Evolutionary conservation across 164 flowering plant genomes (phyloP), one percentile per base, ranked within the genome.

Genomic region (Chimonanthus praecox): DNA sequence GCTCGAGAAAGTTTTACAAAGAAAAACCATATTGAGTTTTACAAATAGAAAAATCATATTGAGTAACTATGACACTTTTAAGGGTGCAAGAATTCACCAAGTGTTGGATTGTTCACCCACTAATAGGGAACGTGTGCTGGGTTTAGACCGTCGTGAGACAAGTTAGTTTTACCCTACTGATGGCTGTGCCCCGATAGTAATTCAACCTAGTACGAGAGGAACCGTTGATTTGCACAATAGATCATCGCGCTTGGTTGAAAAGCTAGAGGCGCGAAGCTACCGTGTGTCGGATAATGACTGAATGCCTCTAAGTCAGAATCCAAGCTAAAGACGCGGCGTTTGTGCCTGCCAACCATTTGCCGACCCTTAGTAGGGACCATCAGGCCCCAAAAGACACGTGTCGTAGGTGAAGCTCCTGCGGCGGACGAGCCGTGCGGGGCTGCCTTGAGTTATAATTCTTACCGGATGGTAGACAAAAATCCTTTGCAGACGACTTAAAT

Each of bases 401-500:
- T 15, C 63, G 4, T 60, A 11, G 63, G 63, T 15, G 51, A 16
- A 68, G 20, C 70, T 51, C 51, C 51, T 7, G 0, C 8, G 50
- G 70, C 4, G 21, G 51, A 68, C 51, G 2, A 68, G 50, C n/a
- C 50, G 5, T 9, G 3, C 7, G 20, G 20, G 49, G 51, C 7
- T 6, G 47, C 74, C 68, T 47, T 65, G 70, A 49, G 66, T 6
- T 11, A 15, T n/a, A 65, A 49, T 49, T 73, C 47, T 48, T 15
- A n/a, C 51, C 15, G 43, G 71, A 43, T 16, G 64, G 71, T 8
- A 10, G 18, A 51, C 18, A 16, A 65, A 65, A 73, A 73, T 73
- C 71, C 76, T 73, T 73, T 73, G 65, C 50, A 67, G 71, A 73
- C 58, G 64, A 67, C 76, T 67, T 73, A 67, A 73, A 73, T 73